Base-by-base conservation (phyloP, 129 eudicot genomes). In the Deinandra increscens region DNA sequence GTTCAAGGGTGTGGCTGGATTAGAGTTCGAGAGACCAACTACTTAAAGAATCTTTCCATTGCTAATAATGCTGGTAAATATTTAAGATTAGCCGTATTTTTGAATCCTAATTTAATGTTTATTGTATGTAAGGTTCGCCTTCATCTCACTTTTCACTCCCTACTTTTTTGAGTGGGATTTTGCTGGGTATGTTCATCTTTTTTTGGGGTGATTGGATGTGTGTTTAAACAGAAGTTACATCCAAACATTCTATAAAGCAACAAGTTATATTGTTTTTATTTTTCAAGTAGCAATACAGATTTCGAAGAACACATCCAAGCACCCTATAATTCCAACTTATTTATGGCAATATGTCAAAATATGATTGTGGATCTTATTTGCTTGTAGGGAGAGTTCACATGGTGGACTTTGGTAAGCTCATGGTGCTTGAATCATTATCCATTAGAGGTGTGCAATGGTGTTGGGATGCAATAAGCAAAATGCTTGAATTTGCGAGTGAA, bases 381-480 rank as follows among this genome's bases (percentile, higher is more conserved):
- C 6, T 76, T 64, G 48, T 79, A 91, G 98, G 96, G 64, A 75
- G 87, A 62, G 87, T 92, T 63, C 78, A 86, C 78, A 69, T 81
- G 80, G 86, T 92, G 42, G 95, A 92, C 50, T 92, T 86, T 29
- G 96, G 98, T 44, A 88, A 88, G 55, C 85, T 92, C 44, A 79
- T 67, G 55, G 82, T 87, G 9, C 88, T 92, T 4, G 96, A 92
- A 55, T 66, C 83, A 34, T 84, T 92, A 78, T 71, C 95, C n/a
- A 48, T 92, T 29, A 82, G 95, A 83, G 98, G 98, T 1, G 89
- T 88, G 11, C 98, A 92, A 69, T 92, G 95, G 96, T 85, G 90
- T 66, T 86, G 98, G 98, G 85, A 82, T 72, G 91, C 98, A 53
- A 77, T 92, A 76, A 84, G 87, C 83, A 86, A 82, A 72, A 74